These are phyloP conservation scores for Colletotrichum musicola DNA, from an alignment of 2,329 filamentous ascomycete genomes.

Conservation along the genomic window DNA sequence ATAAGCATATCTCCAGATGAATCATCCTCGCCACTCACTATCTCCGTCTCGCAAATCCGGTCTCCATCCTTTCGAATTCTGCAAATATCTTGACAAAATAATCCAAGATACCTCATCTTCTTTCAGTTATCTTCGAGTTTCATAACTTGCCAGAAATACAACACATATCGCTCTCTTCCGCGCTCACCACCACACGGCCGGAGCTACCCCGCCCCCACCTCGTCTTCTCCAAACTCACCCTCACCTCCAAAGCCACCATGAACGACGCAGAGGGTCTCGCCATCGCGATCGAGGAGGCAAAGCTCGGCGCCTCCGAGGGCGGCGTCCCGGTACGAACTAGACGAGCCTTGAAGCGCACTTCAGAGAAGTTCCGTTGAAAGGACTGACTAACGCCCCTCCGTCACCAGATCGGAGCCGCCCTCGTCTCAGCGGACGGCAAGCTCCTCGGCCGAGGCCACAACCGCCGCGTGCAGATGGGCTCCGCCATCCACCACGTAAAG, in stretches of 20 bases:
- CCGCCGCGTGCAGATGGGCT: constrained; percentile 79
- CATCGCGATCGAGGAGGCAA: constrained; percentile 39
- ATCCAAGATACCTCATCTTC: too few relatives aligned
- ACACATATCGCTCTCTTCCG: neutral
- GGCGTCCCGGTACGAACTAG: constrained; percentile 28
- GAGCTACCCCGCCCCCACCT: constrained; percentile 4
- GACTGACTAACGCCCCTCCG: neutral
- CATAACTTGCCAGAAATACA: neutral
- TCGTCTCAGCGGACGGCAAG: constrained; percentile 77
- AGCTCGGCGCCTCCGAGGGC: constrained; percentile 30
- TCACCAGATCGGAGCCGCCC: constrained; percentile 60
- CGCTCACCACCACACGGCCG: neutral
- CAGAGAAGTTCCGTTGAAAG: neutral
- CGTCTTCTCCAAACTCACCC: neutral
- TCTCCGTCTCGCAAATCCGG: constrained; percentile 19
- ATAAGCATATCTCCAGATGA: constrained; percentile 26
- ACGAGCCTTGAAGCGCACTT: too few relatives aligned
- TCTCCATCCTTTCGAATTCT: constrained; percentile 1
- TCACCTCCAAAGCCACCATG: constrained; percentile 7
- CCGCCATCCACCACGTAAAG: constrained; percentile 81
- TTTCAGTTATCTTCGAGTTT: too few relatives aligned
- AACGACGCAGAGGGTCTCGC: constrained; percentile 35
- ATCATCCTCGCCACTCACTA: constrained; percentile 18
- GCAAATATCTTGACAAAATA: neutral
- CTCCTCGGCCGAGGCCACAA: constrained; percentile 81